These are phyloP conservation scores for Sphagnum tenellum DNA, from an alignment of 225 moss, liverwort and hornwort genomes.

Conservation along the genomic window DNA sequence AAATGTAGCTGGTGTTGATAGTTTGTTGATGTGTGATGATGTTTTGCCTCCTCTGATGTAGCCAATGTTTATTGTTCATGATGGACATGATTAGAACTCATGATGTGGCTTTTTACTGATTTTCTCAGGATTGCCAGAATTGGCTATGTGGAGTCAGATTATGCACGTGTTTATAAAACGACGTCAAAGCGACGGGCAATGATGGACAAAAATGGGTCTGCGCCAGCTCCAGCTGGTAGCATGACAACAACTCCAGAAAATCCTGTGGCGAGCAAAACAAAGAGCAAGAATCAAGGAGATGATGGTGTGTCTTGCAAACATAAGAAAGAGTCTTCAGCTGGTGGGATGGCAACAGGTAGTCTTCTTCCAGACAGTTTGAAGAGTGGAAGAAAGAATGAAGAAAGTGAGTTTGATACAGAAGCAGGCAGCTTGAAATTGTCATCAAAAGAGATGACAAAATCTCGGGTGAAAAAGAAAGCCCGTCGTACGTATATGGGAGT, in stretches of 20 bases:
- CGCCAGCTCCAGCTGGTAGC: constrained; percentile 6
- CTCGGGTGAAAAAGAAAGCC: constrained; percentile 40
- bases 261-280: no score
- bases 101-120: neutral
- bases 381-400: constrained; percentile 1
- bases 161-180: constrained; percentile 93
- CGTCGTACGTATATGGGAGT: constrained; percentile 80
- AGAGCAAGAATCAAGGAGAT: no score
- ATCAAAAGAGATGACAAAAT: constrained; percentile 16
- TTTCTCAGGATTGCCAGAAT: constrained; percentile 65
- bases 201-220: constrained; percentile 71
- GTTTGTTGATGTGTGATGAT: no score
- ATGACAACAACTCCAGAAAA: no score
- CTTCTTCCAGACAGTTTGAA: no score
- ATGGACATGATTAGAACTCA: no score
- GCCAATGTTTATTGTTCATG: no score
- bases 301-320: no score
- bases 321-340: no score
- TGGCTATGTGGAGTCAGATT: constrained; percentile 87
- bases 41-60: no score
- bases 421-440: constrained; percentile 10
- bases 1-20: no score
- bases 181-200: constrained; percentile 94
- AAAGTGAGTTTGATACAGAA: neutral
- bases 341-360: no score